Base-by-base conservation (phyloP, 2,329 filamentous ascomycete genomes). In the Gyromitra esculenta region DNA sequence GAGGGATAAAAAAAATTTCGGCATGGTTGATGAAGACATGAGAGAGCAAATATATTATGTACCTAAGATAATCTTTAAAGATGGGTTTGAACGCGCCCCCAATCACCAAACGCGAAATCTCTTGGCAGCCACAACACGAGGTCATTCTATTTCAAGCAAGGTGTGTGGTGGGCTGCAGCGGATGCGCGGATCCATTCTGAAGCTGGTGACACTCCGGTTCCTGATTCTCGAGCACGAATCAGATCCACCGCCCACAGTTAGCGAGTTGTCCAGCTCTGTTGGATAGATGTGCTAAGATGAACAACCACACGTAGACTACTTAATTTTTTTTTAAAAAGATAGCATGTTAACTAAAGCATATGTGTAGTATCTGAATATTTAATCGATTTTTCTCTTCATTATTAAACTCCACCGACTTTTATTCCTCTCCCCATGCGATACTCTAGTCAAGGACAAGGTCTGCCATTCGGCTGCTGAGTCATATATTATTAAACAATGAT, bases 121-220 rank as follows among this genome's bases (percentile, higher is more conserved):
- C 72, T 75, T 75, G 66, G 72, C 72, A 54, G 72, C 48, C 65
- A 48, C 41, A 65, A 75, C 72, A 75, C 72, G 72, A 75, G 72
- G 65, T 75, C 72, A 75, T 75, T 75, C 72, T 75, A 75, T 75
- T 70, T 75, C 72, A 71, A 43, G 72, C 48, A 65, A 59, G 60
- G 52, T 69, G 59, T 75, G 31, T 75, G 71, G 71, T 68, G 66
- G 57, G 62, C 31, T 65, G 66, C 65, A 56, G 71, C 54, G 70
- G 70, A 64, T 62, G 71, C 41, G 70, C 48, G 56, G 72, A 75
- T 75, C 66, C 65, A 31, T 37, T 70, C 65, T 75, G 65, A 63
- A 63, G 67, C 35, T 43, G 48, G 65, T 35, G 9, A 43, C 31
- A 52, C 66, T 68, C 64, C 64, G 72, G 72, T 70, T 75, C 72